Percentiles rank a stretch among this genome's conserved stretches.
phyloP scores from a whole-genome alignment of 2,329 filamentous ascomycete genomes.

The Fusarium sp. region DNA sequence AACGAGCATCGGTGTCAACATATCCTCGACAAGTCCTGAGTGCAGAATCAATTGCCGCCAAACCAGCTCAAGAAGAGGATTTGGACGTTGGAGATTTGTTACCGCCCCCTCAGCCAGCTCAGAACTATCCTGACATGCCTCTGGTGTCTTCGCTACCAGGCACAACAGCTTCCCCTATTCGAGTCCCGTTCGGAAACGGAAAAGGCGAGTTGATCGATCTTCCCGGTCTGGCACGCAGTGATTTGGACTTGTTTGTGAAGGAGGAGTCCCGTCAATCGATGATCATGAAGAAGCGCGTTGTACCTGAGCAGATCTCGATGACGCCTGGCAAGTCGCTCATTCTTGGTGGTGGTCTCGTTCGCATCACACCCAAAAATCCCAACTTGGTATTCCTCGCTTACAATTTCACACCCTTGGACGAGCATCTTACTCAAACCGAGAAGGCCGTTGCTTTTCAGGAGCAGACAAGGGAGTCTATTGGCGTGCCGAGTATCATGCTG shows the following conservation, averaged over 20 bases:
- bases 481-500: conserved; percentile 72
- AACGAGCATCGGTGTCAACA: conserved; percentile 25
- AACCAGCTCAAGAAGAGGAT: conserved; percentile 42
- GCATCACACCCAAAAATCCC: conserved; percentile 78
- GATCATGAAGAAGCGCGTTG: conserved; percentile 81
- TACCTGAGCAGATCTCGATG: conserved; percentile 78
- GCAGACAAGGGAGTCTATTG: conserved; percentile 67
- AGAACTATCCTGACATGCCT: conserved; percentile 84
- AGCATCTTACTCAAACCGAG: conserved; percentile 81
- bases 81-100: conserved; percentile 69
- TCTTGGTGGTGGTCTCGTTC: conserved; percentile 81
- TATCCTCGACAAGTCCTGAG: conserved; percentile 24
- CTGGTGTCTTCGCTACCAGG: conserved; percentile 88
- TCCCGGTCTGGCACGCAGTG: conserved; percentile 82
- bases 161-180: conserved; percentile 94
- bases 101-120: conserved; percentile 79
- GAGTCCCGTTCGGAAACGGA: conserved; percentile 87
- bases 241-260: conserved; percentile 77
- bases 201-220: conserved; percentile 94
- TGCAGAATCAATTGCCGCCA: conserved; percentile 47
- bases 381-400: conserved; percentile 80
- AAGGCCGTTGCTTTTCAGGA: conserved; percentile 82
- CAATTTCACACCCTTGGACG: conserved; percentile 82
- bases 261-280: conserved; percentile 74
- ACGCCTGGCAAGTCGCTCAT: conserved; percentile 84